Base-by-base conservation (phyloP, 306 rosid genomes). In the Ammopiptanthus mongolicus region DNA sequence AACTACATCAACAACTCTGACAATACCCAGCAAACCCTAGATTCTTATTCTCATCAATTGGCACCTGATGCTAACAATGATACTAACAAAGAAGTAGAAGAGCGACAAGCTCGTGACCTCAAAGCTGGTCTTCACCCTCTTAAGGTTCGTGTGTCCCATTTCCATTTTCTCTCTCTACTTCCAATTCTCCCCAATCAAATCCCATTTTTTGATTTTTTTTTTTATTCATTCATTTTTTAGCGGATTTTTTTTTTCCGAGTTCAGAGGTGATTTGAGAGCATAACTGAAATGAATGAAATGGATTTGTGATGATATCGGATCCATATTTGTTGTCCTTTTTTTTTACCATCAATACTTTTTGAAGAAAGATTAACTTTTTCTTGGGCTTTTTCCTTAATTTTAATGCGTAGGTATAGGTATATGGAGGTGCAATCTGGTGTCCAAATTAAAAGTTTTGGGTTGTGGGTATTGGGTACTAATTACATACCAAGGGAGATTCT, bases 81-180 rank as follows among this genome's bases (percentile, higher is more conserved):
- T 67, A 4, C 19, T 47, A 53, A 12, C 80, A 75, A 70, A 79
- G 87, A 76, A 76, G 65, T 69, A 23, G 87, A 84, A 71, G 84
- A 84, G 48, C 80, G 87, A 22, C 82, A 76, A 66, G 52, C 82
- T 5, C 84, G 82, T 59, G 87, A 80, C 34, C 84, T 84, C 77
- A 73, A 84, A 73, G 85, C 83, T 29, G 82, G 82, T 50, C 84
- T 84, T 84, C 87, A 77, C 56, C 87, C 87, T 5, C 73, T 80
- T 0, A 84, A 84, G 85, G 87, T 84, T 79, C 58, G 3, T 41
- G 42, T 53, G 13, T 61, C 21, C 7, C 36, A 8, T 42, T 63
- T 39, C 5, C 60, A 12, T 22, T 53, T 25, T 15, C 39, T 9
- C 18, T 46, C 8, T 31, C 19, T 21, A 15, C 36, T 5, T 59